Evolutionary conservation across 2,329 filamentous ascomycete genomes (phyloP), one percentile per base, ranked within the genome.

Genomic region (Claviceps spartinae): DNA sequence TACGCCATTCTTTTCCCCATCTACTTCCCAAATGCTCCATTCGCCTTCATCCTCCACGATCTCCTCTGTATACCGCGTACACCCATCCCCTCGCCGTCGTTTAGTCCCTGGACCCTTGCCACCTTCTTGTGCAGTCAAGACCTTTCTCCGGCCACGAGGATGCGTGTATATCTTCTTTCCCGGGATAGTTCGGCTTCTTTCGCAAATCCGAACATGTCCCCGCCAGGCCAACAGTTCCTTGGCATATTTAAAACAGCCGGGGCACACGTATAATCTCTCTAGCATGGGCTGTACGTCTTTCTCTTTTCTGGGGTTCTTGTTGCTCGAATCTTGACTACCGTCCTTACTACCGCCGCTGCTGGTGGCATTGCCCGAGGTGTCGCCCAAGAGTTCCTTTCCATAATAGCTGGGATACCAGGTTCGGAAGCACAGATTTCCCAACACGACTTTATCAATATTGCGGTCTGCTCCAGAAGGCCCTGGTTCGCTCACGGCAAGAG

Each of bases 321-420:
- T 59, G 22, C 56, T 37, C 37, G 55, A 30, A 11, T 67, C 65
- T 26, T 63, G 62, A 56, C 54, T 60, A 2, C 63, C 63, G 0
- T 57, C 59, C 47, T 63, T 63, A 52, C 55, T 59, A 16, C 55
- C 58, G 0, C 60, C 61, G 4, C 52, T 58, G 49, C 56, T 61
- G 44, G 55, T 59, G 16, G 54, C 52, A 48, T 64, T 62, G 3
- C 62, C 64, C 1, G 65, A 64, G n/a, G 66, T 60, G 51, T 80
- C 76, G 13, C 78, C 78, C 4, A 83, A 67, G 7, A 82, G 71
- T 52, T 83, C 89, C 72, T 79, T 95, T 69, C 74, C 75, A 66
- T 96, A 95, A 67, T 90, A 93, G 16, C 88, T 94, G 7, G 89
- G 88, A 66, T 93, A 96, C 89, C 90, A 95, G 2, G 90, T 86